Evolutionary conservation across 176 grass and related monocot genomes (phyloP).

Genomic region (Saccharum spontaneum): DNA sequence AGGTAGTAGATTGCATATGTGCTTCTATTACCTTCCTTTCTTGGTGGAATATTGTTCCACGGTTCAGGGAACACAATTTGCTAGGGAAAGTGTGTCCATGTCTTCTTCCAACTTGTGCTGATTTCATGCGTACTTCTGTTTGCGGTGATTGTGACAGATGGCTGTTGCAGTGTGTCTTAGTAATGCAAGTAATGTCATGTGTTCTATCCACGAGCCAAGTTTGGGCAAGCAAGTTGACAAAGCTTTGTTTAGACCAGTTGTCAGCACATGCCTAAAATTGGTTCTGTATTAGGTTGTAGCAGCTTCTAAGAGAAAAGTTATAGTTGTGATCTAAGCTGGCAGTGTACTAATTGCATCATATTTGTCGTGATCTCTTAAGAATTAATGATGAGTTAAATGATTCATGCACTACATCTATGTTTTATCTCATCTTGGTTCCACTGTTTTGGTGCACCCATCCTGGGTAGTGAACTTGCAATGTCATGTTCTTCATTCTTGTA

Average conservation of each 20-base stretch:
- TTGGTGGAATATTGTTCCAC: not conserved
- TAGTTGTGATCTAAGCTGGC: not conserved
- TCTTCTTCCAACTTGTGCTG: not conserved
- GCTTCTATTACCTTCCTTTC: not conserved
- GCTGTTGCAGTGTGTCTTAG: not conserved
- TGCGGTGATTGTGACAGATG: not conserved
- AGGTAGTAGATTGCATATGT: not conserved
- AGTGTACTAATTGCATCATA: not conserved
- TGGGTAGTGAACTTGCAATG: not conserved
- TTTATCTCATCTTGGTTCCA: not conserved
- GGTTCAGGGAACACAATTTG: not conserved
- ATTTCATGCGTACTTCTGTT: not conserved
- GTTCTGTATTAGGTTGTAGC: not conserved
- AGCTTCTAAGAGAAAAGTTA: not conserved
- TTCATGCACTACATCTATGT: not conserved
- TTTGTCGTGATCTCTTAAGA: not conserved
- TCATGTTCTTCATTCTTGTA: not conserved
- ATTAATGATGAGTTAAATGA: not conserved
- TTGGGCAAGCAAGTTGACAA: not conserved
- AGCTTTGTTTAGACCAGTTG: not conserved
- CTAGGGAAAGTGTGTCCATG: not conserved
- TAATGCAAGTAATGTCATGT: not conserved
- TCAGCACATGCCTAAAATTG: not conserved
- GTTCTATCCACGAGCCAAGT: not conserved
- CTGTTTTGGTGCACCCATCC: not conserved